A percentile compares a stretch with the other conserved stretches of the same genome.
phyloP scores from a whole-genome alignment of 2,329 filamentous ascomycete species.

The Cercospora nicotianae region DNA sequence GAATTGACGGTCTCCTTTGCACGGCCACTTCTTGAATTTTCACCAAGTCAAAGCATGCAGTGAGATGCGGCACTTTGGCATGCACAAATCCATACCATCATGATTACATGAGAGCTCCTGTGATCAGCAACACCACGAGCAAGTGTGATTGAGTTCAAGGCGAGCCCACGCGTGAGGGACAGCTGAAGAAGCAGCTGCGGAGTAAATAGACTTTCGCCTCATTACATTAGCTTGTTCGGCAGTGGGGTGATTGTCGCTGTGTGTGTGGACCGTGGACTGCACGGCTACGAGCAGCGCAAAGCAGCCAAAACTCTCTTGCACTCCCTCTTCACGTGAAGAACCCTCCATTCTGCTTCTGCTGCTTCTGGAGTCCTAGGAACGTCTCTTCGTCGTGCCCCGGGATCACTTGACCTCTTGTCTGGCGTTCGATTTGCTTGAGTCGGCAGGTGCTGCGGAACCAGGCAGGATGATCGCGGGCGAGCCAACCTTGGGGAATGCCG shows the following conservation, averaged over 20 bases:
- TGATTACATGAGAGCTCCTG: background rate
- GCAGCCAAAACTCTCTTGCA: background rate
- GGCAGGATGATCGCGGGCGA: conserved; percentile 40
- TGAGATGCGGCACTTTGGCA: background rate
- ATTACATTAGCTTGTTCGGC: conserved; percentile 14
- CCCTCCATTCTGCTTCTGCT: conserved; percentile 24
- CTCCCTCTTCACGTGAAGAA: conserved; percentile 21
- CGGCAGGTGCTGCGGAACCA: conserved; percentile 40
- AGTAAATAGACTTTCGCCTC: conserved; percentile 12
- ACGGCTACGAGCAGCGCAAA: background rate
- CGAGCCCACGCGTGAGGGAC: conserved; percentile 1
- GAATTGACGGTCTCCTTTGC: background rate
- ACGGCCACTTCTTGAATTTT: background rate
- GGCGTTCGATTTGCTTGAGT: conserved; percentile 37
- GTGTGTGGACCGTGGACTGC: background rate
- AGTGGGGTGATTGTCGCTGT: background rate
- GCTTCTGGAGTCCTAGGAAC: conserved; percentile 28
- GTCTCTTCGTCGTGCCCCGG: conserved; percentile 41
- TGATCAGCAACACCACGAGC: background rate
- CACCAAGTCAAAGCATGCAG: background rate
- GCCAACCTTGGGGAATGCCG: conserved; percentile 41
- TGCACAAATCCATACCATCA: background rate
- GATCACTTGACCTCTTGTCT: conserved; percentile 37
- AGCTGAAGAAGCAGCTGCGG: background rate
- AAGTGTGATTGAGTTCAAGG: background rate